Evolutionary conservation across 2,329 filamentous ascomycete genomes (phyloP).

Genomic region (Calonectria pseudoturangicola): DNA sequence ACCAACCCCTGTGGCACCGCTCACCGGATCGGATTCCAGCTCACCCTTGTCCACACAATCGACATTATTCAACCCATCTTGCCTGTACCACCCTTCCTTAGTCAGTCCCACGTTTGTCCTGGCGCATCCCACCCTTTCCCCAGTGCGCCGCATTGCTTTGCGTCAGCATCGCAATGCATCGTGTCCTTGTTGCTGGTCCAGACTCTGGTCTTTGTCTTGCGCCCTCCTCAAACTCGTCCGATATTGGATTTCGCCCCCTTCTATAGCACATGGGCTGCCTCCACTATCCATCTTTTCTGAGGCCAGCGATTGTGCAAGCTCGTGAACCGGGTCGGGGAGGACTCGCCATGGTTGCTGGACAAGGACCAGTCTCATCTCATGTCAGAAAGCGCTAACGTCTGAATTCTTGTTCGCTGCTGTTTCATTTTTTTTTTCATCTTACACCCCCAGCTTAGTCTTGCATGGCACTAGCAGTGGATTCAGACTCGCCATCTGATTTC

Average conservation of each 20-base stretch:
- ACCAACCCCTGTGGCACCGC: slow-evolving; percentile 14
- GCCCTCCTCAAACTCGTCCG: slow-evolving; percentile 33
- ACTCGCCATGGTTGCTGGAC: slow-evolving; percentile 5
- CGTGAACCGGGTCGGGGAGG: neutral
- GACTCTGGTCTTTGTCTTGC: slow-evolving; percentile 46
- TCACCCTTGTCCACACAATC: neutral
- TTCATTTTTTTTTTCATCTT: slow-evolving; percentile 39
- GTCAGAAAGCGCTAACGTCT: slow-evolving; percentile 29
- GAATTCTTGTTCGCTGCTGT: slow-evolving; percentile 34
- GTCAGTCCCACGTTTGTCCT: slow-evolving; percentile 4
- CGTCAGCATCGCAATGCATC: slow-evolving; percentile 32
- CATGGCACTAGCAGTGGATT: slow-evolving; percentile 47
- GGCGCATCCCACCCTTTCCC: slow-evolving; percentile 13
- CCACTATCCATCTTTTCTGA: neutral
- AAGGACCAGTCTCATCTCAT: slow-evolving; percentile 33
- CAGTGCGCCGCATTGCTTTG: slow-evolving; percentile 42
- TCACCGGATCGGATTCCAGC: slow-evolving; percentile 11
- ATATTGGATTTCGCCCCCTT: slow-evolving; percentile 37
- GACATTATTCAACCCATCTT: slow-evolving; percentile 20
- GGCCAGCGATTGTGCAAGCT: slow-evolving; percentile 8
- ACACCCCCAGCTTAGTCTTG: slow-evolving; percentile 42
- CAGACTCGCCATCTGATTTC: slow-evolving; percentile 45
- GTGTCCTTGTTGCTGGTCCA: slow-evolving; percentile 40
- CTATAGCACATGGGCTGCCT: slow-evolving; percentile 21
- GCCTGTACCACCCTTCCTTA: slow-evolving; percentile 3